Conservation (phyloP, 176 grass and related monocot genomes). For the Bothriochloa decipiens region DNA sequence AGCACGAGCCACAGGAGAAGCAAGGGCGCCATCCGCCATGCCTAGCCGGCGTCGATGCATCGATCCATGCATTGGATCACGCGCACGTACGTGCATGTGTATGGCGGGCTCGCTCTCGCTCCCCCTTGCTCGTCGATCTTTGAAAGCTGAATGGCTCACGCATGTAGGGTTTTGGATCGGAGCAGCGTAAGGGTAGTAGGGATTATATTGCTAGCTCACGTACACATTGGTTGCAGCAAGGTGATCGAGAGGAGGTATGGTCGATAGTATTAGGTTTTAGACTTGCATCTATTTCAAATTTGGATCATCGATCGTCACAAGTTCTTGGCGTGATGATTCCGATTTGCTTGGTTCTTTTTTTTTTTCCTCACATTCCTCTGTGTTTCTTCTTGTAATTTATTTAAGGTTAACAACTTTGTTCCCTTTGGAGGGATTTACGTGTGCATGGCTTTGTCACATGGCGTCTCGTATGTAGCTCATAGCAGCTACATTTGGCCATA, state of each 20-base stretch:
- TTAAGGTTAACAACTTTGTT: slow-evolving; percentile 31
- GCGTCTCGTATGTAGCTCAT: slow-evolving; percentile 10
- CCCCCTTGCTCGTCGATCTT: slow-evolving; percentile 12
- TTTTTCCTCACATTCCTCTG: not conserved
- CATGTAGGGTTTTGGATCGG: slow-evolving; percentile 63
- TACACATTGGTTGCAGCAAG: slow-evolving; percentile 42
- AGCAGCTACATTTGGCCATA: slow-evolving; percentile 21
- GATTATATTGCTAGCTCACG: slow-evolving; percentile 37
- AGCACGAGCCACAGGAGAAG: slow-evolving; percentile 6
- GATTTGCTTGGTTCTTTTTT: slow-evolving; percentile 20
- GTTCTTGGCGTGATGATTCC: slow-evolving; percentile 48
- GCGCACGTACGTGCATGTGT: slow-evolving; percentile 25
- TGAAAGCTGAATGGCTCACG: slow-evolving; percentile 40
- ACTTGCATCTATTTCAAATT: slow-evolving; percentile 38
- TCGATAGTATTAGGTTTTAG: slow-evolving; percentile 52
- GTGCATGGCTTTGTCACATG: slow-evolving; percentile 47
- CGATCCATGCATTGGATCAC: slow-evolving; percentile 39
- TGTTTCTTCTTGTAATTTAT: slow-evolving; percentile 51
- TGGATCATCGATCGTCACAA: slow-evolving; percentile 54
- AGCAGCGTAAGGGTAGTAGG: slow-evolving; percentile 49
- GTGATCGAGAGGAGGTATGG: slow-evolving; percentile 15
- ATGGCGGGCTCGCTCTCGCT: slow-evolving; percentile 13
- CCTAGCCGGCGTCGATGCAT: slow-evolving; percentile 15
- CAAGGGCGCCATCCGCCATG: slow-evolving; percentile 3
- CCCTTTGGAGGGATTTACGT: slow-evolving; percentile 34